Conservation (phyloP, 805 yeast genomes). For the Saccharomycopsis fibuligera region DNA sequence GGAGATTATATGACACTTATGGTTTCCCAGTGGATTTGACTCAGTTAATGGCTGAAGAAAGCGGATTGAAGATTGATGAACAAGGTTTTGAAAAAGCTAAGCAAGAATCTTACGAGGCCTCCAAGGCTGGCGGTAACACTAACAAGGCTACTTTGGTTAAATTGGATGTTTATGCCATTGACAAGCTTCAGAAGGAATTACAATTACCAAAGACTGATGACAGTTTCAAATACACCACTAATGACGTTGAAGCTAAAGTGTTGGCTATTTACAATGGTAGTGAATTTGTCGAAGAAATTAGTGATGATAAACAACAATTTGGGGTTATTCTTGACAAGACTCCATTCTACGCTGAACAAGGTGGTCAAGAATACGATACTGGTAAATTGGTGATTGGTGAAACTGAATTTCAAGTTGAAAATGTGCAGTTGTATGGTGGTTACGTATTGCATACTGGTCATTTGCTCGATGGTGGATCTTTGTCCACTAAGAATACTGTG, state of each 20-base stretch:
- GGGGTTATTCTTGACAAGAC: slow-evolving; percentile 87
- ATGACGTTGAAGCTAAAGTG: slow-evolving; percentile 61
- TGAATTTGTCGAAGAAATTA: slow-evolving; percentile 46
- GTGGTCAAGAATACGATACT: slow-evolving; percentile 97
- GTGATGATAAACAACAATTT: slow-evolving; percentile 40
- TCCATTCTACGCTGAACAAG: slow-evolving; percentile 97
- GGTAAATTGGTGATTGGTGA: slow-evolving; percentile 64
- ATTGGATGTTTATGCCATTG: slow-evolving; percentile 86
- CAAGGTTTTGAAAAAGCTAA: slow-evolving; percentile 88
- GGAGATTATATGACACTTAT: slow-evolving; percentile 97
- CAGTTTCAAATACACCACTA: slow-evolving; percentile 64
- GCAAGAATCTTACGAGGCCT: slow-evolving; percentile 86
- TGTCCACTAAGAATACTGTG: slow-evolving; percentile 51
- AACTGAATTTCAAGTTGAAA: slow-evolving; percentile 87
- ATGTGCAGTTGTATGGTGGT: slow-evolving; percentile 91
- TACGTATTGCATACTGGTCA: slow-evolving; percentile 93
- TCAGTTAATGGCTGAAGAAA: slow-evolving; percentile 97
- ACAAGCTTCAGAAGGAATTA: slow-evolving; percentile 54
- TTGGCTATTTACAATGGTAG: slow-evolving; percentile 67
- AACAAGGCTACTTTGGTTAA: slow-evolving; percentile 57
- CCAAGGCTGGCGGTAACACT: slow-evolving; percentile 76
- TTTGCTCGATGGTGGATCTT: slow-evolving; percentile 37
- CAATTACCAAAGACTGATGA: slow-evolving; percentile 79
- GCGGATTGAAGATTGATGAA: slow-evolving; percentile 88
- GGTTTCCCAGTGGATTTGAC: slow-evolving; percentile 99